These are phyloP conservation scores for Avicennia marina DNA, from an alignment of 257 asterid genomes.

Conservation along the genomic window DNA sequence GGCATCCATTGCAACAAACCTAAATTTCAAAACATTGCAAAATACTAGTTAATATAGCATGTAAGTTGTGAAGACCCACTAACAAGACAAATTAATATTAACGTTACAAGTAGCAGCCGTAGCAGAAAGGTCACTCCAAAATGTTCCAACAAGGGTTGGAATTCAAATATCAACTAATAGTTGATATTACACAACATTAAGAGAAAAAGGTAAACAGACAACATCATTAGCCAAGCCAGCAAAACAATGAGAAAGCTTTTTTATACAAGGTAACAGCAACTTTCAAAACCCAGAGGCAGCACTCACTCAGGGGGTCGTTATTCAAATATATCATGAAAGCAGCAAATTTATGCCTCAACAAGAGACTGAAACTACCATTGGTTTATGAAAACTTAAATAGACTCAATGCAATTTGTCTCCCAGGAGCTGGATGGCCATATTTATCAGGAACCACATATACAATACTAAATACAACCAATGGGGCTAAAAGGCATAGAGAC, in stretches of 20 bases:
- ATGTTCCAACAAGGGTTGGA: too few species aligned
- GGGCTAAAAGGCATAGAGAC: too few species aligned
- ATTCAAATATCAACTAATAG: neutral
- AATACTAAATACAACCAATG: too few species aligned
- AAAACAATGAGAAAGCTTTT: too few species aligned
- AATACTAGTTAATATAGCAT: neutral
- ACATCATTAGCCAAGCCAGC: neutral
- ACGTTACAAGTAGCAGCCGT: conserved; percentile 1
- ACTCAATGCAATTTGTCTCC: neutral
- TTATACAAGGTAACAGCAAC: too few species aligned
- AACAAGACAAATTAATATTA: neutral
- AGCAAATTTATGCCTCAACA: too few species aligned
- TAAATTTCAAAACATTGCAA: conserved; percentile 12
- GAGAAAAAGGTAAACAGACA: neutral
- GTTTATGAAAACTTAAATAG: neutral
- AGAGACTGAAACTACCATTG: too few species aligned
- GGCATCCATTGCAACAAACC: conserved; percentile 48
- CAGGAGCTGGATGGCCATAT: neutral
- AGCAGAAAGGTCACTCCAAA: too few species aligned
- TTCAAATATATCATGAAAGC: too few species aligned
- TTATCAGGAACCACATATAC: too few species aligned
- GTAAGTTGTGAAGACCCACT: conserved; percentile 1
- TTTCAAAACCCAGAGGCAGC: too few species aligned
- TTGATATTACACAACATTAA: neutral
- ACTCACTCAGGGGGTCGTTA: too few species aligned